A percentile compares a stretch with the other conserved stretches of the same genome.
phyloP scores from a whole-genome alignment of 805 yeast species.

The Zygosaccharomyces bisporus region DNA sequence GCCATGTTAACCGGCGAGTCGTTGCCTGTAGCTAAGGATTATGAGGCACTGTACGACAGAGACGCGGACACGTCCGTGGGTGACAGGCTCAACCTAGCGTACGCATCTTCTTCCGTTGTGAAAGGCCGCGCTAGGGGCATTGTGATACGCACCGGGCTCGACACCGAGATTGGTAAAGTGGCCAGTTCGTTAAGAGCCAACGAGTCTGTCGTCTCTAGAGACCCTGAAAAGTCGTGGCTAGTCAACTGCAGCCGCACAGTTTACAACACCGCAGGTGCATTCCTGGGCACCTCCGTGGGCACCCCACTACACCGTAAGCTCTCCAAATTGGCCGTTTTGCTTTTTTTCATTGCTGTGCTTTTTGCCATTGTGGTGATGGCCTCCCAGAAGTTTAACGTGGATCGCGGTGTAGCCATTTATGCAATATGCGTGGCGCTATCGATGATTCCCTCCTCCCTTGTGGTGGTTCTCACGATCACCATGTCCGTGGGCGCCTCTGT shows the following conservation, averaged over 20 bases:
- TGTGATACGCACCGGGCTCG: constrained; percentile 85
- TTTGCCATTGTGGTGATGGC: constrained; percentile 87
- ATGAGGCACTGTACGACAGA: constrained; percentile 39
- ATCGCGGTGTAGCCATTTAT: constrained; percentile 76
- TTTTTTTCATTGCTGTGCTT: constrained; percentile 74
- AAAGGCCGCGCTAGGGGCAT: constrained; percentile 93
- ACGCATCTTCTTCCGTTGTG: constrained; percentile 93
- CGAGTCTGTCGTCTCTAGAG: constrained; percentile 29
- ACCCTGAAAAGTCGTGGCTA: constrained; percentile 42
- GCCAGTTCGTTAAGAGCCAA: constrained; percentile 67
- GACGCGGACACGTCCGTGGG: constrained; percentile 49
- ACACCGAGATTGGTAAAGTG: constrained; percentile 92
- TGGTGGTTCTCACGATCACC: constrained; percentile 95
- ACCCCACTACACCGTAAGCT: constrained; percentile 78
- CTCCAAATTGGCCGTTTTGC: constrained; percentile 68
- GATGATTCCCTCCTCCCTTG: constrained; percentile 97
- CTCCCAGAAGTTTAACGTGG: constrained; percentile 70
- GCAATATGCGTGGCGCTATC: constrained; percentile 96
- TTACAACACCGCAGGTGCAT: constrained; percentile 56
- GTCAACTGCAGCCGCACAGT: constrained; percentile 40
- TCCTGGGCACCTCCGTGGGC: constrained; percentile 72
- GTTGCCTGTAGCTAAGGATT: constrained; percentile 68
- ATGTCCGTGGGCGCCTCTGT: constrained; percentile 93
- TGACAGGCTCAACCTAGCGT: constrained; percentile 74
- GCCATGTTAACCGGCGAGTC: constrained; percentile 94